These are phyloP conservation scores for Tolypocladium inflatum DNA, from an alignment of 2,329 filamentous ascomycete genomes.

Conservation along the genomic window DNA sequence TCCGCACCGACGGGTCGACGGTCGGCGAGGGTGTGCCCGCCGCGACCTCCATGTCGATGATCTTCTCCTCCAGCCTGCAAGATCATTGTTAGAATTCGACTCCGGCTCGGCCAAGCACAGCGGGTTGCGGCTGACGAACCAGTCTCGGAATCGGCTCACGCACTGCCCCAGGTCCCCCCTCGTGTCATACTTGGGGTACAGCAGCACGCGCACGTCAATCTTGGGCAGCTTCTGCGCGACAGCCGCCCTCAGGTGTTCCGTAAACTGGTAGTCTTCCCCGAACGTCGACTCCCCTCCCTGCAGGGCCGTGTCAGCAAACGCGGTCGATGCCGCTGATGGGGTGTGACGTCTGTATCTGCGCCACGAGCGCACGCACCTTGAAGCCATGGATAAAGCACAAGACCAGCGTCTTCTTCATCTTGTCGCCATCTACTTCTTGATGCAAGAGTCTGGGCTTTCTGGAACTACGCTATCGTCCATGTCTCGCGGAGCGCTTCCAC, in stretches of 20 bases:
- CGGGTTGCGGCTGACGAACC: slow-evolving; percentile 33
- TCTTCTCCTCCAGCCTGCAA: slow-evolving; percentile 71
- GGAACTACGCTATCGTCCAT: not conserved
- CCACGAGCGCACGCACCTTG: slow-evolving; percentile 42
- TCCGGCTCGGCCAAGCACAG: not conserved
- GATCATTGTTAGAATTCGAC: not conserved
- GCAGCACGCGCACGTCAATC: slow-evolving; percentile 54
- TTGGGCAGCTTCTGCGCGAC: slow-evolving; percentile 59
- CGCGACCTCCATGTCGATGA: slow-evolving; percentile 88
- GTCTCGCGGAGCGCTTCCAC: not conserved
- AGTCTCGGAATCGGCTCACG: slow-evolving; percentile 66
- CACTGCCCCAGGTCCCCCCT: slow-evolving; percentile 63
- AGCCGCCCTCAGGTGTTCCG: slow-evolving; percentile 58
- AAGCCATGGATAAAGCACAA: slow-evolving; percentile 85
- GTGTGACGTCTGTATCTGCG: slow-evolving; percentile 1
- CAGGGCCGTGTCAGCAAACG: not conserved
- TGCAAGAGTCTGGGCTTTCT: not conserved
- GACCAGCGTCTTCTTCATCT: slow-evolving; percentile 63
- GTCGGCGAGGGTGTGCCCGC: slow-evolving; percentile 74
- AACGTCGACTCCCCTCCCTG: slow-evolving; percentile 74
- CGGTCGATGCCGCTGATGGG: not conserved
- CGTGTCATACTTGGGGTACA: slow-evolving; percentile 81
- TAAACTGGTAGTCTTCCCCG: slow-evolving; percentile 54
- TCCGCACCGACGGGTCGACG: slow-evolving; percentile 74
- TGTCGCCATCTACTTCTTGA: slow-evolving; percentile 5